phyloP scores from a whole-genome alignment of 2,329 filamentous ascomycete genomes.

The Leptodontidium sp. region DNA sequence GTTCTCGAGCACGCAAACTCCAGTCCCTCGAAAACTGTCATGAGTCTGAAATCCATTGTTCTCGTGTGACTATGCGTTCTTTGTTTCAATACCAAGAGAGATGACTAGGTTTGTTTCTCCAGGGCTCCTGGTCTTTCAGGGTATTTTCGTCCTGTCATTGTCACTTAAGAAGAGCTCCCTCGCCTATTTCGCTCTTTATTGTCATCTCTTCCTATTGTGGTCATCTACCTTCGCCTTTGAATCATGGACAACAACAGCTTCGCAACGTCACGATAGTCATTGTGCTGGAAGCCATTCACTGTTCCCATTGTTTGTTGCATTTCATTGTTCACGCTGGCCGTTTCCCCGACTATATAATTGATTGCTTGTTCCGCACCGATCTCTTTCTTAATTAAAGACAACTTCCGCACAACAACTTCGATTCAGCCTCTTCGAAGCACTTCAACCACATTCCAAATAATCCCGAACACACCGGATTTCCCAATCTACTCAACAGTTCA shows the following conservation, averaged over 20 bases:
- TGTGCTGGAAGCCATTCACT: constrained; percentile 34
- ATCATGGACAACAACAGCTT: constrained; percentile 36
- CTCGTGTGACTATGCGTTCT: constrained; percentile 29
- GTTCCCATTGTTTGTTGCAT: constrained; percentile 28
- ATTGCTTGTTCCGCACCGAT: neutral
- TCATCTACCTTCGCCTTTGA: constrained; percentile 25
- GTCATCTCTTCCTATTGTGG: constrained; percentile 30
- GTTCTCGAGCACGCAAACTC: constrained; percentile 14
- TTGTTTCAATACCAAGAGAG: constrained; percentile 36
- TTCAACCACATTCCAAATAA: constrained; percentile 17
- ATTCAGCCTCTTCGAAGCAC: constrained; percentile 15
- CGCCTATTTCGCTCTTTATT: constrained; percentile 36
- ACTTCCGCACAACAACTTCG: constrained; percentile 17
- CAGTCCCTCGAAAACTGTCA: constrained; percentile 25
- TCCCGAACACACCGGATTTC: neutral
- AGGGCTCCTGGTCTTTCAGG: constrained; percentile 21
- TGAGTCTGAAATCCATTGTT: constrained; percentile 26
- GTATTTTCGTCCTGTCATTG: constrained; percentile 26
- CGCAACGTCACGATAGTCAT: constrained; percentile 34
- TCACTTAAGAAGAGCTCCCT: constrained; percentile 20
- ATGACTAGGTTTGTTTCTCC: constrained; percentile 23
- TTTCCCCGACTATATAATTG: constrained; percentile 24
- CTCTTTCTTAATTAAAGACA: constrained; percentile 11
- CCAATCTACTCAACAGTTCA: constrained; percentile 8
- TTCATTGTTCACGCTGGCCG: constrained; percentile 38